Conservation (phyloP, 164 flowering plant genomes). For the Aristolochia contorta region DNA sequence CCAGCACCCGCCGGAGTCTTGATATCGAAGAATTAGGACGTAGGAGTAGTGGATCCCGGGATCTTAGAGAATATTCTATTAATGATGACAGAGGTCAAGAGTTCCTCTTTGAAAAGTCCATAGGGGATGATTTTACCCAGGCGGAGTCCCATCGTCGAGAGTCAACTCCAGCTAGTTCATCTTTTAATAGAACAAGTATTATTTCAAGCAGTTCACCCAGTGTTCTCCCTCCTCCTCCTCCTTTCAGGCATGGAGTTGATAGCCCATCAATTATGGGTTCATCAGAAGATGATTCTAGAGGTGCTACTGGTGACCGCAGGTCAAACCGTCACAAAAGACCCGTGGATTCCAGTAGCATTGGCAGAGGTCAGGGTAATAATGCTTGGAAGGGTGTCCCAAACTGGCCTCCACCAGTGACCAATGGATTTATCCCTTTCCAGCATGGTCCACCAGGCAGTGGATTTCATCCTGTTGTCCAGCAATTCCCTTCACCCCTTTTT, state of each 20-base stretch:
- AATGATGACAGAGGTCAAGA: slow-evolving; percentile 51
- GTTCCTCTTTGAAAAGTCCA: slow-evolving; percentile 24
- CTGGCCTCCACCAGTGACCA: slow-evolving; percentile 67
- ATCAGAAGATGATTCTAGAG: slow-evolving; percentile 51
- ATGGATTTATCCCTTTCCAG: slow-evolving; percentile 74
- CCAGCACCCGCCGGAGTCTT: slow-evolving; percentile 36
- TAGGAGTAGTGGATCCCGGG: slow-evolving; percentile 41
- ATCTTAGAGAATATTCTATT: slow-evolving; percentile 35
- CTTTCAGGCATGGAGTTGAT: slow-evolving; percentile 6
- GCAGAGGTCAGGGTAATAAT: slow-evolving; percentile 54
- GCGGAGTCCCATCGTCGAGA: slow-evolving; percentile 27
- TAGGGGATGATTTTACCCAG: slow-evolving; percentile 35
- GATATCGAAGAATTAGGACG: slow-evolving; percentile 59
- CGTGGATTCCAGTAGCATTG: slow-evolving; percentile 38
- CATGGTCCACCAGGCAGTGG: slow-evolving; percentile 65
- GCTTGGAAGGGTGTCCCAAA: slow-evolving; percentile 70
- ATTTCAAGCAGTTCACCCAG: slow-evolving; percentile 31
- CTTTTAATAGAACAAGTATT: slow-evolving; percentile 27
- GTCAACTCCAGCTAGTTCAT: slow-evolving; percentile 31
- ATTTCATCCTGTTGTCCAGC: slow-evolving; percentile 62
- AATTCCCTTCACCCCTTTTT: slow-evolving; percentile 56
- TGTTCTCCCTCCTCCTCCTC: slow-evolving; percentile 33
- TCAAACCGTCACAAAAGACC: slow-evolving; percentile 42
- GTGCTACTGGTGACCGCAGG: slow-evolving; percentile 14
- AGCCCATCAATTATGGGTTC: slow-evolving; percentile 7